Conservation (phyloP, 345 rosid genomes). For the Eucalyptus guilfoylei region DNA sequence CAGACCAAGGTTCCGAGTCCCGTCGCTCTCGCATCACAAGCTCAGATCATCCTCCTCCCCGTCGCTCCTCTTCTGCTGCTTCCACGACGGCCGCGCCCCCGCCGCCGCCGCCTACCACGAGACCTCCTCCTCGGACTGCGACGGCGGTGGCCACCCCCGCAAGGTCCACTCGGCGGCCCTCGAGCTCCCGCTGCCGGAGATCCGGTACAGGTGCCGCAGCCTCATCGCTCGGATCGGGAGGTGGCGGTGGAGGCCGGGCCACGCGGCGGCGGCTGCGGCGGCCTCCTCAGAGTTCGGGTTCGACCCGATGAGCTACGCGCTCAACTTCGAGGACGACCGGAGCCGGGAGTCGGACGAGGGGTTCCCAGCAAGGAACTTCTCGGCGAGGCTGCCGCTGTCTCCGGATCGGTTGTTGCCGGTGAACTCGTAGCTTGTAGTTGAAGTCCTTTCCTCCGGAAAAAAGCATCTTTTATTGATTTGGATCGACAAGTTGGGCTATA, state of each 20-base stretch:
- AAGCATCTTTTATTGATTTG: too few species aligned
- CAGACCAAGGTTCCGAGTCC: too few species aligned
- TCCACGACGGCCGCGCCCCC: not conserved
- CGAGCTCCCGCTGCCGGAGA: not conserved
- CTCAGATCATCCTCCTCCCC: not conserved
- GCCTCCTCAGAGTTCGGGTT: slow-evolving; percentile 32
- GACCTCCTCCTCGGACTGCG: not conserved
- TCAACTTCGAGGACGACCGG: slow-evolving; percentile 59
- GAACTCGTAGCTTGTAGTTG: not conserved
- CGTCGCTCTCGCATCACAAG: not conserved
- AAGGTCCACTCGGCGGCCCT: not conserved
- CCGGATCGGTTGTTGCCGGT: slow-evolving; percentile 16
- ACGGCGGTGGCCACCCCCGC: not conserved
- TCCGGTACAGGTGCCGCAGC: not conserved
- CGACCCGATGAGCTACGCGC: slow-evolving; percentile 54
- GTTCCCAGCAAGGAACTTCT: slow-evolving; percentile 17
- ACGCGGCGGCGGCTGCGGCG: slow-evolving; percentile 9
- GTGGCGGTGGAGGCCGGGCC: not conserved
- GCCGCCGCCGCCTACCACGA: not conserved
- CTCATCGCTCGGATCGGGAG: not conserved
- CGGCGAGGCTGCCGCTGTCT: slow-evolving; percentile 44
- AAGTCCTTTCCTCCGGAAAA: not conserved
- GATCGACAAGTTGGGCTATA: too few species aligned
- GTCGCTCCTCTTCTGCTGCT: not conserved
- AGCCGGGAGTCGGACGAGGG: slow-evolving; percentile 6